Base-by-base conservation (phyloP, 768 basidiomycete species). In the Trametes gibbosa region DNA sequence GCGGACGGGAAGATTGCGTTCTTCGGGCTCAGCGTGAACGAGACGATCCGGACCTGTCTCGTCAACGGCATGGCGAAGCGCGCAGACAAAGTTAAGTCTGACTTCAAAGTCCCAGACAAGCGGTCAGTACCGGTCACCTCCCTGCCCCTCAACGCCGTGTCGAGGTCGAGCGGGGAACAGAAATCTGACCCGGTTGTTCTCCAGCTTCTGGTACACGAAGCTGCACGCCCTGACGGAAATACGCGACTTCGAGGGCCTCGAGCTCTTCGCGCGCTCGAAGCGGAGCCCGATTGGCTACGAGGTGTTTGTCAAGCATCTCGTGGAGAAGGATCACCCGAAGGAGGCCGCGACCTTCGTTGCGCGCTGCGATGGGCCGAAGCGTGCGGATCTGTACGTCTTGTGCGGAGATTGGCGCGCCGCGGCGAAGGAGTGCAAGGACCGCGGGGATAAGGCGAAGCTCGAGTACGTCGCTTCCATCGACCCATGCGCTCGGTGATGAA, bases 231-330 rank as follows among this genome's bases (percentile, higher is more conserved):
- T 98, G 55, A 87, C 88, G 10, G 79, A 81, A n/a, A 76, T 82
- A 21, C 79, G 85, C 58, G 93, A 97, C 72, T 98, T 95, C 72
- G 90, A 95, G 34, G 85, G 81, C 1, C 79, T 98, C 14, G 94
- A 98, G 48, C 70, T 80, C 0, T 96, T 99, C 69, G 84, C 94
- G 1, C 89, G 86, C 65, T 89, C 88, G 35, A 95, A 84, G 73
- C 83, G 92, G 64, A 93, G 90, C 71, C 95, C 96, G 4, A 98
- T 98, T 58, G 96, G 97, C 0, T 98, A 96, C 68, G 95, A 98
- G 69, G 81, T 89, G 0, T 94, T 94, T 69, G 93, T 95, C 24
- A 84, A 79, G 37, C 85, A 91, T 64, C 80, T 97, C 37, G 82
- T 91, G 27, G 79, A 84, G 50, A 83, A 85, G 39, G 92, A 91